Evolutionary conservation across 345 rosid species (phyloP).

Genomic region (Melastoma malabathricum): DNA sequence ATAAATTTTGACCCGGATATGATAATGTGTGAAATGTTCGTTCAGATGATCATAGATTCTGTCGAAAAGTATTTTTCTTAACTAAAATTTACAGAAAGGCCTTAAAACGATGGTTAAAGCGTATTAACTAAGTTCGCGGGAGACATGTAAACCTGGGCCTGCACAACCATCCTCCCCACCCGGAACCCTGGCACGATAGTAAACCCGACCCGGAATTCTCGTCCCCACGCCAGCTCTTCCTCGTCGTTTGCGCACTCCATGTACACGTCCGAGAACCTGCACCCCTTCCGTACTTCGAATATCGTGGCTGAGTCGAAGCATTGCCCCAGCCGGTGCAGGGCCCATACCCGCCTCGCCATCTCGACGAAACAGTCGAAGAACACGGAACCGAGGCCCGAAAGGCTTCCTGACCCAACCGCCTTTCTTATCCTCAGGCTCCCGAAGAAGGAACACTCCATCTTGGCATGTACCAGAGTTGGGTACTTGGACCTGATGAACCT

Average conservation of each 20-base stretch:
- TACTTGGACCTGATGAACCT: constrained; percentile 49
- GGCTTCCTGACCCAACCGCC: constrained; percentile 49
- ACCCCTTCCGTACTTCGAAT: constrained; percentile 51
- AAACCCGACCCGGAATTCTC: constrained; percentile 50
- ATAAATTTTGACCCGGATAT: too few relatives aligned
- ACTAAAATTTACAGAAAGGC: too few relatives aligned
- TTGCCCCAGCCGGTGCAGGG: constrained; percentile 55
- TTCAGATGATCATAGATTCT: too few relatives aligned
- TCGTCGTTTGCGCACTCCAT: constrained; percentile 79
- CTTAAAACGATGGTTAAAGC: too few relatives aligned
- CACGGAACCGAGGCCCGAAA: constrained; percentile 41
- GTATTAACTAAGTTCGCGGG: constrained; percentile 12
- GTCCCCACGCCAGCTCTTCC: constrained; percentile 16
- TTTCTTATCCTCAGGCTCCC: constrained; percentile 83
- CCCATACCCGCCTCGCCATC: constrained; percentile 76
- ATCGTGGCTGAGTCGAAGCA: constrained; percentile 37
- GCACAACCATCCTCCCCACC: constrained; percentile 53
- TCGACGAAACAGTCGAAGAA: constrained; percentile 57
- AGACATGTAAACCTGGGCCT: constrained; percentile 63
- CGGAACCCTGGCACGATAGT: constrained; percentile 94
- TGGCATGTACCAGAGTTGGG: constrained; percentile 65
- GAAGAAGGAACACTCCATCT: constrained; percentile 91
- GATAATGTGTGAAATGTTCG: too few relatives aligned
- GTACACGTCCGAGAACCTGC: constrained; percentile 79
- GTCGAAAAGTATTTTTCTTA: too few relatives aligned